phyloP scores from a whole-genome alignment of 1,284 basidiomycete genomes.

The Schizopora paradoxa region DNA sequence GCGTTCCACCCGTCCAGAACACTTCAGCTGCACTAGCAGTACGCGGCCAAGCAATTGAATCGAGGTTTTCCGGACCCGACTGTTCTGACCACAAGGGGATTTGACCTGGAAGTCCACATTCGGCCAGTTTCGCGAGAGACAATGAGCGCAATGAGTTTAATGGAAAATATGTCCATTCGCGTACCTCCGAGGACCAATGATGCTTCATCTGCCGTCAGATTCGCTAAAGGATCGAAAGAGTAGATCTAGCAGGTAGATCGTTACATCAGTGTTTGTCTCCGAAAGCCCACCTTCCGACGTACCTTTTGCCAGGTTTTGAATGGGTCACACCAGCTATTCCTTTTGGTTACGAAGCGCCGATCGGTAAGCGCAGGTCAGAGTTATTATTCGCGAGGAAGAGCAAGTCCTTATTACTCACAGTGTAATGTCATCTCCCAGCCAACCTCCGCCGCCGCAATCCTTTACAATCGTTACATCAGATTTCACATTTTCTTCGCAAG shows the following conservation, averaged over 20 bases:
- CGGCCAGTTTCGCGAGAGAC: background rate
- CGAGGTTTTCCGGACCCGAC: conserved; percentile 37
- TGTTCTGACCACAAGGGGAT: conserved; percentile 43
- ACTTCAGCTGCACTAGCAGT: conserved; percentile 44
- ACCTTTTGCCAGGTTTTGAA: conserved; percentile 50
- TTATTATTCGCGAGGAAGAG: background rate
- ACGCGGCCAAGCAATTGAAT: conserved; percentile 42
- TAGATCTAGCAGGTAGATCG: conserved; percentile 26
- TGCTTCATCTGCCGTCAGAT: conserved; percentile 24
- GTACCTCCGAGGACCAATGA: conserved; percentile 35
- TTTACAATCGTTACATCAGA: background rate
- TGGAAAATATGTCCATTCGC: conserved; percentile 4
- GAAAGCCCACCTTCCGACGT: conserved; percentile 24
- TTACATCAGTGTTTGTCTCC: conserved; percentile 34
- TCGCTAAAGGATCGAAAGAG: conserved; percentile 48
- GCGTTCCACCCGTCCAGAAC: conserved; percentile 41
- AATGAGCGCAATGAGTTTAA: background rate
- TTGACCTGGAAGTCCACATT: conserved; percentile 20
- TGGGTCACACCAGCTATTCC: conserved; percentile 44
- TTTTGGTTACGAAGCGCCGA: conserved; percentile 17
- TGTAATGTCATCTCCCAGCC: conserved; percentile 30
- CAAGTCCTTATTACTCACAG: conserved; percentile 5
- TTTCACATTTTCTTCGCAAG: conserved; percentile 33
- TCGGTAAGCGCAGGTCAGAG: conserved; percentile 18
- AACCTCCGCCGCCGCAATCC: conserved; percentile 41